These are phyloP conservation scores for Saturnispora quitensis DNA, from an alignment of 805 yeast species.

Conservation along the genomic window DNA sequence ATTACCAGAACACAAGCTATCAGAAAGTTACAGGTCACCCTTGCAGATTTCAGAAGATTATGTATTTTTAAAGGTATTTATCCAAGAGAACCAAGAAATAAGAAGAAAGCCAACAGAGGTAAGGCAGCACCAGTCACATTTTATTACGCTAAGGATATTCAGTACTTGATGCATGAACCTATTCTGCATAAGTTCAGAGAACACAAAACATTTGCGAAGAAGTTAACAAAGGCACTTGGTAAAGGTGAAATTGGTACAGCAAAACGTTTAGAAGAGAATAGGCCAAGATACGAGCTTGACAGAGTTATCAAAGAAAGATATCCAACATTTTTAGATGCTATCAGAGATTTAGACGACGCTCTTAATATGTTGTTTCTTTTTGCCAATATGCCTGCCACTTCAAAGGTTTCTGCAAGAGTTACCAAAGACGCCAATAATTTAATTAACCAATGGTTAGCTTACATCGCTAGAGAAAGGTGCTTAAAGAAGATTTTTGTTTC, in stretches of 20 bases:
- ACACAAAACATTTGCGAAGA: slow-evolving; percentile 89
- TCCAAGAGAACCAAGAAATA: slow-evolving; percentile 93
- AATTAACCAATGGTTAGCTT: slow-evolving; percentile 94
- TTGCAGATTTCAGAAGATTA: slow-evolving; percentile 93
- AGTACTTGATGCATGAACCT: slow-evolving; percentile 92
- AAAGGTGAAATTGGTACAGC: slow-evolving; percentile 90
- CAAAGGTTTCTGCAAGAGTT: slow-evolving; percentile 65
- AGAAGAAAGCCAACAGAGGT: slow-evolving; percentile 95
- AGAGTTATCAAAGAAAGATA: slow-evolving; percentile 90
- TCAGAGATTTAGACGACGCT: slow-evolving; percentile 92
- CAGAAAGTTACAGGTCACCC: slow-evolving; percentile 79
- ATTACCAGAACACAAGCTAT: slow-evolving; percentile 93
- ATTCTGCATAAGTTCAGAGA: slow-evolving; percentile 85
- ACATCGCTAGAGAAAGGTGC: slow-evolving; percentile 73
- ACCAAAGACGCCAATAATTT: slow-evolving; percentile 82
- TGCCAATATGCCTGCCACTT: slow-evolving; percentile 91
- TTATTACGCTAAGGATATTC: slow-evolving; percentile 89
- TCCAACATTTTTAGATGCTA: slow-evolving; percentile 86
- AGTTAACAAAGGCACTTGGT: slow-evolving; percentile 81
- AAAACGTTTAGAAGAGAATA: slow-evolving; percentile 66
- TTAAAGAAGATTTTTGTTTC: slow-evolving; percentile 88
- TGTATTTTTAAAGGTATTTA: slow-evolving; percentile 97
- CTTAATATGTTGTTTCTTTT: slow-evolving; percentile 89
- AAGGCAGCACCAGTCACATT: slow-evolving; percentile 95
- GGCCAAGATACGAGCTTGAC: slow-evolving; percentile 81